Evolutionary conservation across 768 basidiomycete species (phyloP), one percentile per base, ranked within the genome.

Genomic region (Podaxis sp.): DNA sequence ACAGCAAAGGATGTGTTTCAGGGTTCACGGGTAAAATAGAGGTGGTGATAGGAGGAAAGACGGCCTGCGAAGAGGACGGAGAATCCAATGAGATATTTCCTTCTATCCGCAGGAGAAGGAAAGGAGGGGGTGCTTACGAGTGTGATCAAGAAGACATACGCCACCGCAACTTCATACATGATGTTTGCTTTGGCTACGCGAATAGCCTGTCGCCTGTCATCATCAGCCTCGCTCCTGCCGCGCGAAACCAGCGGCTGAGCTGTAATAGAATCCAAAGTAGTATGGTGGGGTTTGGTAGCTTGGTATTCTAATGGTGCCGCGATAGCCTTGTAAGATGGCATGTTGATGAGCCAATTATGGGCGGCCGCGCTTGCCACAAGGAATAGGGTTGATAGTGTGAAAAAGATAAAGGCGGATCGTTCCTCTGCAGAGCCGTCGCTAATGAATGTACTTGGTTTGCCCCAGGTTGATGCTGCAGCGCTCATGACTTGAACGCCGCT

Each of bases 41-140:
- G 3, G 88, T 84, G 2, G 95, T 95, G 65, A 95, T 89, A 0
- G 95, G 84, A 4, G 95, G 95, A 75, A 85, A 96, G 52, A 96
- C 88, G 33, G 94, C 83, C 95, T 96, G 51, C 33, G 52, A 28
- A 63, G 39, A 62, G 53, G 57, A 44, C 66, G 54, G 67, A 42
- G 59, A 39, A 15, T 15, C 11, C 17, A 19, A 28, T 52, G 63
- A 53, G 57, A 46, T 42, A 26, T n/a, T 54, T 48, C n/a, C 15
- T 52, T 52, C 38, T 22, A 52, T 59, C 36, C 59, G 53, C 42
- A 49, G 33, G 40, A 33, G 57, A 28, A 52, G 38, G 51, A 30
- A 33, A 33, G 33, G 33, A 33, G 33, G 33, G 22, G 49, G 19
- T 53, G 76, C 87, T 67, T 69, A 94, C 94, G 71, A 96, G 75